Evolutionary conservation across 768 basidiomycete species (phyloP).

Genomic region (Guyanaporus albipodus): DNA sequence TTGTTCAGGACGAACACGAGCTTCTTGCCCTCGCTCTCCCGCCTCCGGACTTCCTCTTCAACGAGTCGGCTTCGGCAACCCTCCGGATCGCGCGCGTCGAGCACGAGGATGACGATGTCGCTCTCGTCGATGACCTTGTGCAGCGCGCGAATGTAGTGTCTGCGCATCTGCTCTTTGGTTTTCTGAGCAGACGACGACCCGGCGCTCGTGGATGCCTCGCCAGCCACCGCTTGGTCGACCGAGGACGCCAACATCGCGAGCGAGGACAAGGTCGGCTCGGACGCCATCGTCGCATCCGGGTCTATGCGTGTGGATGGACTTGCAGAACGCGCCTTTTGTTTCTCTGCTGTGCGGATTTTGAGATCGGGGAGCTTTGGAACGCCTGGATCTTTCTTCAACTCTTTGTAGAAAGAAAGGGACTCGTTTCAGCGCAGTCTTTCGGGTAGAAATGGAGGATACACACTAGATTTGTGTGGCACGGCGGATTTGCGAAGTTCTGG

Average conservation of each 20-base stretch:
- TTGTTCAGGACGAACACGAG: slow-evolving; percentile 96
- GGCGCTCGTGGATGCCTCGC: slow-evolving; percentile 32
- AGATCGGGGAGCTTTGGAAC: slow-evolving; percentile 77
- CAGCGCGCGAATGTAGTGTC: slow-evolving; percentile 72
- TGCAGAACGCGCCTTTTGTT: slow-evolving; percentile 42
- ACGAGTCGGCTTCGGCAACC: slow-evolving; percentile 89
- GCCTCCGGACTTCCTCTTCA: slow-evolving; percentile 86
- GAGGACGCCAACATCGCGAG: slow-evolving; percentile 49
- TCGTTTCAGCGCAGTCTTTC: too few species aligned
- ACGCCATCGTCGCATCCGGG: slow-evolving; percentile 62
- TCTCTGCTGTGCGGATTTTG: slow-evolving; percentile 54
- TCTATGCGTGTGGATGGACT: slow-evolving; percentile 36
- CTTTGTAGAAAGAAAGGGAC: slow-evolving; percentile 33
- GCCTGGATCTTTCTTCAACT: slow-evolving; percentile 86
- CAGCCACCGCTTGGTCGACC: slow-evolving; percentile 7
- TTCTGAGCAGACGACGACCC: slow-evolving; percentile 34
- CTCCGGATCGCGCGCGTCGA: slow-evolving; percentile 94
- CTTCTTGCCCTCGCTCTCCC: slow-evolving; percentile 86
- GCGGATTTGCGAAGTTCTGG: slow-evolving; percentile 24
- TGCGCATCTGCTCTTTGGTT: slow-evolving; percentile 67
- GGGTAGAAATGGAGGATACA: background rate
- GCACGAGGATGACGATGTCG: slow-evolving; percentile 84
- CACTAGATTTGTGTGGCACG: slow-evolving; percentile 27
- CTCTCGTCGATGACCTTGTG: slow-evolving; percentile 92
- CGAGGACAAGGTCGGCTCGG: slow-evolving; percentile 65